Conservation (phyloP, 345 rosid species). For the Raphanus raphanistrum region DNA sequence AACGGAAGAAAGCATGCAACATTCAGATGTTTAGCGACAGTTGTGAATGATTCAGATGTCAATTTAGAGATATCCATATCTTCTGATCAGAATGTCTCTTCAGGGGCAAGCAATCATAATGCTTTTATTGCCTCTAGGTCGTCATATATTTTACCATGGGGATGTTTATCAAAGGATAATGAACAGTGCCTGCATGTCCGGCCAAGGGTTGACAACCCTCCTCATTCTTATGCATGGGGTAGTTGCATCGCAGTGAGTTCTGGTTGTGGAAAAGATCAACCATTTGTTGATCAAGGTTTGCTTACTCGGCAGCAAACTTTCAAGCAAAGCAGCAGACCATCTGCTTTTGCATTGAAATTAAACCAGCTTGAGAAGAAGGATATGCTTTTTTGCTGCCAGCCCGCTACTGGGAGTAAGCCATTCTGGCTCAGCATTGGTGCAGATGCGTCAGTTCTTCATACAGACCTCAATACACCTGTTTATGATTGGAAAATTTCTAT, state of each 20-base stretch:
- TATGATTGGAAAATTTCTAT: constrained; percentile 95
- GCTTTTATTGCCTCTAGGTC: constrained; percentile 63
- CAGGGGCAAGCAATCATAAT: constrained; percentile 47
- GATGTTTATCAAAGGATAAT: constrained; percentile 64
- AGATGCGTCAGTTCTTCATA: constrained; percentile 87
- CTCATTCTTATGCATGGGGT: constrained; percentile 73
- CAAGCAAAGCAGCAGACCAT: constrained; percentile 58
- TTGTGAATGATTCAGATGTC: constrained; percentile 81
- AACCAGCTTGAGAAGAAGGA: constrained; percentile 92
- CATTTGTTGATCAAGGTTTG: constrained; percentile 66
- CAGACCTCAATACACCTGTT: constrained; percentile 88
- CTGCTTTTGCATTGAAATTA: constrained; percentile 58
- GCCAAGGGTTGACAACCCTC: constrained; percentile 56
- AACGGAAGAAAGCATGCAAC: constrained; percentile 91
- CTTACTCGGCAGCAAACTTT: constrained; percentile 57
- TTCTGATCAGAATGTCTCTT: constrained; percentile 39
- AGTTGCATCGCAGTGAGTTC: constrained; percentile 55
- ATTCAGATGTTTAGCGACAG: constrained; percentile 85
- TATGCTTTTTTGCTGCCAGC: constrained; percentile 63
- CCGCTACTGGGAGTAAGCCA: constrained; percentile 58
- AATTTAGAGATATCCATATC: constrained; percentile 60
- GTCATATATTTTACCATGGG: constrained; percentile 83
- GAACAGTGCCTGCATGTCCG: constrained; percentile 72
- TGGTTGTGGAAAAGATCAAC: constrained; percentile 66
- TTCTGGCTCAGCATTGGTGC: constrained; percentile 88